Base-by-base conservation (phyloP, 495 filamentous ascomycete species). In the Parmelia sp. region DNA sequence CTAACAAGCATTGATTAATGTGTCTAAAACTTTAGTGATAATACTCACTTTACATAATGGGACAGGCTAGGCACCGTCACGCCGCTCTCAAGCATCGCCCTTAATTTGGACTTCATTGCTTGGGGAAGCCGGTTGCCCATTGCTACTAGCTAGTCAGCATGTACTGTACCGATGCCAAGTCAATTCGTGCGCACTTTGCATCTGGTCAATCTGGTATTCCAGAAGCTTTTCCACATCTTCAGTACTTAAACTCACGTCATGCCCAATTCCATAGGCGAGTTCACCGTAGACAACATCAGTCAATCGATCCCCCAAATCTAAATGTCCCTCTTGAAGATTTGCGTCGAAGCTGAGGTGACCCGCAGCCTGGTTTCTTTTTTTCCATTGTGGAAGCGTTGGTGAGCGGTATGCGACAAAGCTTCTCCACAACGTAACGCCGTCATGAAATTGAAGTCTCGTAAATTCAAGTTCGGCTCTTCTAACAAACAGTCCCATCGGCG, bases 401-500 rank as follows among this genome's bases (percentile, higher is more conserved):
- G 90, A 79, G 51, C 92, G 83, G 73, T 93, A 97, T 57, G 77
- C 83, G 58, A 90, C 80, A 75, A 97, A 92, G 0, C 78, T 81
- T 44, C 82, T 83, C 95, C 94, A 97, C 42, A 98, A 74, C 37
- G 80, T 84, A 29, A 88, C 77, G 0, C 83, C 80, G 68, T 93
- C 87, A 68, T 90, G 79, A 66, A 97, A 96, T 57, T 88, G 87
- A 27, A 97, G 73, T 56, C 87, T 77, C 5, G 84, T 84, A 73
- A 91, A 96, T 74, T 98, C 93, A 27, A 96, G 75, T 62, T 84
- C 82, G 11, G 88, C 80, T 68, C 86, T 82, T 61, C 92, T 80
- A 6, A 97, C 83, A 71, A 96, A 97, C n/a, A 81, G 80, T 19
- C 94, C 95, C 33, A 97, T 77, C 0, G 91, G 91, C 1, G 94